Evolutionary conservation across 2,329 filamentous ascomycete genomes (phyloP).

Genomic region (Fusarium sp.): DNA sequence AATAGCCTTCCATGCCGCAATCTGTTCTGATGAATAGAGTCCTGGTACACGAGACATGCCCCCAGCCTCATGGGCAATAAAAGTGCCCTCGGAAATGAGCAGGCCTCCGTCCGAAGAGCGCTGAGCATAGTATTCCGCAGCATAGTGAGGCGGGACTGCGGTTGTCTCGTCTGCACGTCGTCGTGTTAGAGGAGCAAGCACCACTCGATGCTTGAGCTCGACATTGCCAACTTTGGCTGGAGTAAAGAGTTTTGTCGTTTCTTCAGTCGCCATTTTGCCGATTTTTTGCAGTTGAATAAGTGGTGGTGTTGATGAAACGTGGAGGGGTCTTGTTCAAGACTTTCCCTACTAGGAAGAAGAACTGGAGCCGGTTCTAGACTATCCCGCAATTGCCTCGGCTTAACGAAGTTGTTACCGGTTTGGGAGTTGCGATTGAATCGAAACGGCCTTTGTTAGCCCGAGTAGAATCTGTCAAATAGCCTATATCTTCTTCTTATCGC

Average conservation of each 20-base stretch:
- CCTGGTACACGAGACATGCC: constrained; percentile 55
- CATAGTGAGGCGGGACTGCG: constrained; percentile 40
- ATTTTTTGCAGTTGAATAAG: neutral
- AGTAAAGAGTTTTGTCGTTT: constrained; percentile 55
- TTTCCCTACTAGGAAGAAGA: neutral
- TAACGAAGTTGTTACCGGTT: neutral
- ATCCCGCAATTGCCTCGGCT: constrained; percentile 25
- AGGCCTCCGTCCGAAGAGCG: constrained; percentile 59
- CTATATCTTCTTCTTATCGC: neutral
- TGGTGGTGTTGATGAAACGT: neutral
- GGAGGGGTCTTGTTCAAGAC: neutral
- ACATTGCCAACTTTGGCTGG: constrained; percentile 56
- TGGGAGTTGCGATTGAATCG: neutral
- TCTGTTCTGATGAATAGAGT: constrained; percentile 68
- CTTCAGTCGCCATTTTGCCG: constrained; percentile 19
- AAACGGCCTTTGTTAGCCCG: neutral
- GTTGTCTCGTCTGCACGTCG: constrained; percentile 59
- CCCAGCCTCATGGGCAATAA: constrained; percentile 52
- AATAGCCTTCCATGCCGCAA: constrained; percentile 70
- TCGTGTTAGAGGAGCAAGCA: constrained; percentile 70
- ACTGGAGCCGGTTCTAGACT: neutral
- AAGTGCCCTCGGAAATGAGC: constrained; percentile 61
- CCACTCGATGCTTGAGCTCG: constrained; percentile 59
- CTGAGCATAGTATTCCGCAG: constrained; percentile 62
- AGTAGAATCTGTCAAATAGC: neutral